Conservation (phyloP, 2,329 filamentous ascomycete species). For the Penicillium italicum region DNA sequence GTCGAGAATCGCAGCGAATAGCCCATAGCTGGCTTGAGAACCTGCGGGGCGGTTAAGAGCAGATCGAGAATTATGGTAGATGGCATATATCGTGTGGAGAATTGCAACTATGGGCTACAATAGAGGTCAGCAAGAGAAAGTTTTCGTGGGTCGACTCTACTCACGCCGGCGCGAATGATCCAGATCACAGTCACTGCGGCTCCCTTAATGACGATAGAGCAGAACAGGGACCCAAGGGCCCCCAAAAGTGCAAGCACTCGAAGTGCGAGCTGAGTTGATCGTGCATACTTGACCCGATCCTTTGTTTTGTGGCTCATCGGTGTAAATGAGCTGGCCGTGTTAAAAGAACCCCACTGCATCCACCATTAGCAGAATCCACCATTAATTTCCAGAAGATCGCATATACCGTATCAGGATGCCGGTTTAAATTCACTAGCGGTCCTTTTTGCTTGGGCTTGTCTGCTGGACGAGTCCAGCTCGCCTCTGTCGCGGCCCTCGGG, state of each 20-base stretch:
- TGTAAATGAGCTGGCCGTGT: constrained; percentile 55
- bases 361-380: constrained; percentile 11
- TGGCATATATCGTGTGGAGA: constrained; percentile 68
- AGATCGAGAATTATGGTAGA: constrained; percentile 73
- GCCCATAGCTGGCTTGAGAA: constrained; percentile 82
- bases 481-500: constrained; percentile 78
- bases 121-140: constrained; percentile 2
- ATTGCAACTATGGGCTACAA: constrained; percentile 71
- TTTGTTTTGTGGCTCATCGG: constrained; percentile 70
- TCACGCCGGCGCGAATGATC: constrained; percentile 73
- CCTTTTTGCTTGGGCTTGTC: constrained; percentile 65
- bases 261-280: constrained; percentile 66
- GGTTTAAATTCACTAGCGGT: constrained; percentile 76
- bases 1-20: constrained; percentile 76
- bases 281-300: constrained; percentile 63
- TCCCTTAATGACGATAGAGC: constrained; percentile 72
- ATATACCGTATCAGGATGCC: constrained; percentile 73
- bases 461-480: constrained; percentile 64
- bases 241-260: constrained; percentile 65
- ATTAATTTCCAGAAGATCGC: neutral
- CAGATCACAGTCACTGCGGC: constrained; percentile 64
- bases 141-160: constrained; percentile 29
- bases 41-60: constrained; percentile 68
- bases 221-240: constrained; percentile 67
- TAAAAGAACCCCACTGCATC: constrained; percentile 51